phyloP scores from a whole-genome alignment of 2,329 filamentous ascomycete genomes.

The Tolypocladium guangdongense region DNA sequence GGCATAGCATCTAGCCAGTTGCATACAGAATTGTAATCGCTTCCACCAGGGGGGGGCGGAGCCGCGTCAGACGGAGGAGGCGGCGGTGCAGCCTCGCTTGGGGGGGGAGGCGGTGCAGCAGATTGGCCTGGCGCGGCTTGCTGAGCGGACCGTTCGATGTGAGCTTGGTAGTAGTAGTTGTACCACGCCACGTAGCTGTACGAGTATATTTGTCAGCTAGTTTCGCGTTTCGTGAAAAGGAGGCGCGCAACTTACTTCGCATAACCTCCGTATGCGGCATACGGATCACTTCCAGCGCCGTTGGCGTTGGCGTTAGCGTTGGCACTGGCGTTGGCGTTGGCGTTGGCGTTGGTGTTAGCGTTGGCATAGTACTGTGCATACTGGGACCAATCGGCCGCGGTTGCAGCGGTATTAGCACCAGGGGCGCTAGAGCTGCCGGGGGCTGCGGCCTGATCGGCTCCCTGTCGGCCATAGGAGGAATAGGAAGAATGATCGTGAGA shows the following conservation, averaged over 20 bases:
- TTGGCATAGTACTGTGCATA: constrained; percentile 47
- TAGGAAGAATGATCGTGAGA: constrained; percentile 16
- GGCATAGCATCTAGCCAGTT: background rate
- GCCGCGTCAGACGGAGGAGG: constrained; percentile 18
- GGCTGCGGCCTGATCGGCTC: constrained; percentile 14
- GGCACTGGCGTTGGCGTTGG: background rate
- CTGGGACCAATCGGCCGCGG: constrained; percentile 8
- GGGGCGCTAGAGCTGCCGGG: constrained; percentile 26
- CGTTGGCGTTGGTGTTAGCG: background rate
- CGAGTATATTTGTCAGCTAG: constrained; percentile 13
- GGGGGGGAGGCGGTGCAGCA: constrained; percentile 48
- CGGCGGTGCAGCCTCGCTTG: constrained; percentile 49
- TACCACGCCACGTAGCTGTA: constrained; percentile 57
- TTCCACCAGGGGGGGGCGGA: constrained; percentile 37
- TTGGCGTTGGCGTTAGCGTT: background rate
- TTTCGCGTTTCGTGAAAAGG: background rate
- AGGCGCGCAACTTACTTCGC: constrained; percentile 44
- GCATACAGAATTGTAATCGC: constrained; percentile 55
- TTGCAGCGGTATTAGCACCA: constrained; percentile 15
- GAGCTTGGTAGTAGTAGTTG: constrained; percentile 55
- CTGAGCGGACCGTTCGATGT: constrained; percentile 33
- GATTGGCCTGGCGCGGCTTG: constrained; percentile 33
- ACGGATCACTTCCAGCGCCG: constrained; percentile 54
- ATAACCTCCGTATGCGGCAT: constrained; percentile 85
- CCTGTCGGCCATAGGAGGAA: constrained; percentile 16